Conservation (phyloP, 306 rosid genomes). For the Corylus avellana region DNA sequence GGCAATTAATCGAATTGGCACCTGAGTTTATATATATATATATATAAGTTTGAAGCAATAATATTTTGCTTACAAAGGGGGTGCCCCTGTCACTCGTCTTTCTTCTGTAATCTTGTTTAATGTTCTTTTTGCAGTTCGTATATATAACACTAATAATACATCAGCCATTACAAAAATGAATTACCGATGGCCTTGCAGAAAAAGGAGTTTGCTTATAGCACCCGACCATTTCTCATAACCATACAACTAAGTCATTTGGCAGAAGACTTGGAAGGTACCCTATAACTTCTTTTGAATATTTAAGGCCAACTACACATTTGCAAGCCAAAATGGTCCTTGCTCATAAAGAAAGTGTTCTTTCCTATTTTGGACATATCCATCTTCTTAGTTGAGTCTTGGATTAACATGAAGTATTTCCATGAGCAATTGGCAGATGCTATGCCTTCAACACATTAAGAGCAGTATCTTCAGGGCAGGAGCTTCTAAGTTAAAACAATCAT, state of each 20-base stretch:
- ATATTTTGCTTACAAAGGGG: background rate
- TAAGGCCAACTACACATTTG: background rate
- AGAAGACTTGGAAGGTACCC: background rate
- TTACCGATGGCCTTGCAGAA: background rate
- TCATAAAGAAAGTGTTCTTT: background rate
- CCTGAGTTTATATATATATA: background rate
- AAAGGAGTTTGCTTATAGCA: background rate
- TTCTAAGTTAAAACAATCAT: slow-evolving; percentile 8
- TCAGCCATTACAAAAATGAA: background rate
- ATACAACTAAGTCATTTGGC: background rate
- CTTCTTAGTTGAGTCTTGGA: slow-evolving; percentile 17
- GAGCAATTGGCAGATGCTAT: slow-evolving; percentile 11
- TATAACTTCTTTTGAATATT: background rate
- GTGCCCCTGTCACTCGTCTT: background rate
- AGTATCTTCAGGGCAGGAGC: slow-evolving; percentile 7
- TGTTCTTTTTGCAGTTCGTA: background rate
- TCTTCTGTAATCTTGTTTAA: background rate
- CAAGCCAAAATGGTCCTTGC: background rate
- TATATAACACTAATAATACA: background rate
- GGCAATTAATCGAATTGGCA: background rate
- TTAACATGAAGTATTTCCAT: slow-evolving; percentile 23
- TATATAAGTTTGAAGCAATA: background rate
- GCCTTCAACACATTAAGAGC: slow-evolving; percentile 14
- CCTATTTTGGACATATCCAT: background rate
- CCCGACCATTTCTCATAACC: background rate